Conservation (phyloP, 179 eudicot species). For the Dionaea muscipula region DNA sequence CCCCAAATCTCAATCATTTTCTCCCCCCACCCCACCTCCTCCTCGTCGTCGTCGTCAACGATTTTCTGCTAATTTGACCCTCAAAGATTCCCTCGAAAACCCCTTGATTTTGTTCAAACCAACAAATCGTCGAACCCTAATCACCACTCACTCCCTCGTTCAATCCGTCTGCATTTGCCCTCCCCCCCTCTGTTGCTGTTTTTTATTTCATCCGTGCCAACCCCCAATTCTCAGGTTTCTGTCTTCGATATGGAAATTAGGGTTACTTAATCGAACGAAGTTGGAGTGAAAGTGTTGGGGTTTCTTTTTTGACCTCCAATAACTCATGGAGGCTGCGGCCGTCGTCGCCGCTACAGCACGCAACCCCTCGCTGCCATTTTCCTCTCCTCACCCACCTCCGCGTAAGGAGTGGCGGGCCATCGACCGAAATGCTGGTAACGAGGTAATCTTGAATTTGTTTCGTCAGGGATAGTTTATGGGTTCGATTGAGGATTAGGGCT, state of each 20-base stretch:
- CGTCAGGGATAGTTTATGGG: neutral
- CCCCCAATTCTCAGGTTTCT: slow-evolving; percentile 21
- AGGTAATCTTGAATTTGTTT: slow-evolving; percentile 28
- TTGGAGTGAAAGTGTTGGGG: slow-evolving; percentile 5
- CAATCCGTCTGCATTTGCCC: slow-evolving; percentile 4
- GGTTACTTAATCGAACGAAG: slow-evolving; percentile 17
- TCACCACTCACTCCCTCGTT: neutral
- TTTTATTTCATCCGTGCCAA: neutral
- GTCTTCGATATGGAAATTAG: slow-evolving; percentile 15
- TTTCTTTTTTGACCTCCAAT: neutral
- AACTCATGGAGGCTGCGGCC: slow-evolving; percentile 61
- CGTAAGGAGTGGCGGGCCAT: slow-evolving; percentile 83
- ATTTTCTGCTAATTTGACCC: no score
- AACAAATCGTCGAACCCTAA: slow-evolving; percentile 1
- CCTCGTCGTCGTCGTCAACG: no score
- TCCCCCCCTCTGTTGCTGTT: neutral
- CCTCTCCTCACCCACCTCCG: slow-evolving; percentile 36
- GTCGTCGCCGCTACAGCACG: slow-evolving; percentile 40
- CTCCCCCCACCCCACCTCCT: no score
- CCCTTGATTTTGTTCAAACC: no score
- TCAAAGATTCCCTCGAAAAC: no score
- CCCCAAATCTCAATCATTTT: neutral
- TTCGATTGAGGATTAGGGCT: slow-evolving; percentile 15
- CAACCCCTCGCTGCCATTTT: slow-evolving; percentile 40
- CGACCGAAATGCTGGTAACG: slow-evolving; percentile 34